A percentile compares a stretch with the other conserved stretches of the same genome.
phyloP scores from a whole-genome alignment of 805 yeast species.

The Sugiyamaella boreocaroliniensis region DNA sequence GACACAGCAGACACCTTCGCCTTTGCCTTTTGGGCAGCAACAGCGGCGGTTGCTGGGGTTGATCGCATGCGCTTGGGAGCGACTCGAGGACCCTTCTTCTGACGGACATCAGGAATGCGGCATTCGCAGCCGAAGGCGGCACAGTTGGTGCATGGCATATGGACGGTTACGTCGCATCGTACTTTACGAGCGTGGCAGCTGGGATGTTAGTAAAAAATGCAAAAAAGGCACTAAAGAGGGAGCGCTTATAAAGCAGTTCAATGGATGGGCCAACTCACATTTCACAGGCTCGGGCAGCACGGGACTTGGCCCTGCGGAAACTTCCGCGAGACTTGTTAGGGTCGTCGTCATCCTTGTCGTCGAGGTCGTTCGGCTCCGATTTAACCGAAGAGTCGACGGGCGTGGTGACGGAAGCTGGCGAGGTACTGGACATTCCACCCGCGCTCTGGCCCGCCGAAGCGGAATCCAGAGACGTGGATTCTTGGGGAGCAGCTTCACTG shows the following conservation, averaged over 20 bases:
- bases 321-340: constrained; percentile 7
- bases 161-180: constrained; percentile 51
- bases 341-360: background rate
- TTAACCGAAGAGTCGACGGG: no score
- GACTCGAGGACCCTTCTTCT: background rate
- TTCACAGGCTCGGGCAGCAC: constrained; percentile 27
- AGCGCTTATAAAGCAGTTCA: no score
- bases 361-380: background rate
- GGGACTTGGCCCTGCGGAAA: constrained; percentile 24
- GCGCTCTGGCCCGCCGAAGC: background rate
- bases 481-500: constrained; percentile 1
- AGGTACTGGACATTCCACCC: background rate
- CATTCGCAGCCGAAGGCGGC: constrained; percentile 60
- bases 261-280: no score
- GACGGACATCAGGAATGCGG: constrained; percentile 48
- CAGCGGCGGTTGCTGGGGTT: background rate
- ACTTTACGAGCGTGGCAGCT: constrained; percentile 68
- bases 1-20: constrained; percentile 4
- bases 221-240: background rate
- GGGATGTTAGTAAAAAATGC: background rate
- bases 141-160: constrained; percentile 49
- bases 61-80: background rate
- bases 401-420: background rate
- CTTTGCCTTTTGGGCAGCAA: constrained; percentile 4
- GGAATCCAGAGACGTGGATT: background rate